A percentile compares a stretch with the other conserved stretches of the same genome.
Evolutionary conservation across 192 early-diverging fungal species (phyloP).

Genomic region (Podila epicladia): DNA sequence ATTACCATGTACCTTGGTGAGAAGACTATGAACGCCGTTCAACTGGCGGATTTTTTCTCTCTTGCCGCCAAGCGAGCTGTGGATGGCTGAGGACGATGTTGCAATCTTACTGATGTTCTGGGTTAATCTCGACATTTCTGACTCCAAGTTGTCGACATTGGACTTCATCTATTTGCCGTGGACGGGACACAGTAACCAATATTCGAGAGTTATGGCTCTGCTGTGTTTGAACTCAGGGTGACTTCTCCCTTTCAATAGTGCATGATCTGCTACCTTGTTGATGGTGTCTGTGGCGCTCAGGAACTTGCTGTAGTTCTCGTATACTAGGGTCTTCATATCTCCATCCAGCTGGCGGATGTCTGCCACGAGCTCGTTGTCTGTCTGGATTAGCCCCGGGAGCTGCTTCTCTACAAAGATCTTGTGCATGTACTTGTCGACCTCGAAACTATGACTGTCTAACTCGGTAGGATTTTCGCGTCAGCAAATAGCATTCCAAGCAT

Average conservation of each 20-base stretch:
- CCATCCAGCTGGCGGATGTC: conserved; percentile 92
- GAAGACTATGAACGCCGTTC: conserved; percentile 71
- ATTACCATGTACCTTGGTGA: conserved; percentile 65
- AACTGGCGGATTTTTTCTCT: conserved; percentile 81
- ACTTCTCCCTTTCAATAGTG: no score
- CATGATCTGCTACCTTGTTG: conserved; percentile 54
- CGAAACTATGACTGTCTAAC: conserved; percentile 73
- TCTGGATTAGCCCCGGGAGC: conserved; percentile 73
- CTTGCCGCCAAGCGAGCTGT: conserved; percentile 68
- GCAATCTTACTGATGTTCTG: conserved; percentile 75
- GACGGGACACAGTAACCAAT: neutral
- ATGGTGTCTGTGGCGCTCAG: conserved; percentile 96
- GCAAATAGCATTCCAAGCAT: no score
- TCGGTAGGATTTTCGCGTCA: neutral
- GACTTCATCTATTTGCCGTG: conserved; percentile 72
- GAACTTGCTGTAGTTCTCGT: conserved; percentile 99
- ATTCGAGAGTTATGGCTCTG: neutral
- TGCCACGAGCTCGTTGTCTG: conserved; percentile 81
- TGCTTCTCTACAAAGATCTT: conserved; percentile 75
- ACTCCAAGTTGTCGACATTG: conserved; percentile 88
- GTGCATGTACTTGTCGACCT: conserved; percentile 82
- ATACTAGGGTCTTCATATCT: conserved; percentile 97
- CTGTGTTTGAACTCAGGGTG: neutral
- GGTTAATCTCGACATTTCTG: conserved; percentile 80
- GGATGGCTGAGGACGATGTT: conserved; percentile 56